These are phyloP conservation scores for Haematococcus sp. DNA, from an alignment of 139 green algal species.

Conservation along the genomic window DNA sequence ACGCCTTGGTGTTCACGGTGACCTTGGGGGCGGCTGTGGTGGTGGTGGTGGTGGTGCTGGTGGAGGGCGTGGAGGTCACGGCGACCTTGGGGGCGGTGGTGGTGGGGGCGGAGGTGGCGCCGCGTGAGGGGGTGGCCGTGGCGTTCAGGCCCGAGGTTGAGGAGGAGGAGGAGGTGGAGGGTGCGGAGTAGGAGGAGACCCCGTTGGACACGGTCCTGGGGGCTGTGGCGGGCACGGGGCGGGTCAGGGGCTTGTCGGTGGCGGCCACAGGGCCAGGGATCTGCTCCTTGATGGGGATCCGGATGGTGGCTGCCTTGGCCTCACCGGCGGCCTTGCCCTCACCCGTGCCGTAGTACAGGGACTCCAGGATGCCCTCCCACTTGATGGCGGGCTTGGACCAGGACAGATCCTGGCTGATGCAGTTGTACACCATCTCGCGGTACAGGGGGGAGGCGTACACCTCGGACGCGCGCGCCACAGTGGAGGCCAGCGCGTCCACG, in stretches of 20 bases:
- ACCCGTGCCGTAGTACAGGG: conserved; percentile 33
- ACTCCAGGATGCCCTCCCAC: conserved; percentile 88
- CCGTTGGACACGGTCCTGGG: not conserved
- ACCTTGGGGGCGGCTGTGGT: too few relatives aligned
- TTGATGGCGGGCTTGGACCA: conserved; percentile 90
- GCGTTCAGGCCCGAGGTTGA: not conserved
- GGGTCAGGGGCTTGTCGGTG: conserved; percentile 12
- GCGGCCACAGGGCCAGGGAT: conserved; percentile 29
- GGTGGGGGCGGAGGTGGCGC: too few relatives aligned
- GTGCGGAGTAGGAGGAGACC: not conserved
- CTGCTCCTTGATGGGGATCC: conserved; percentile 35
- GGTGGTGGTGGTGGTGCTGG: too few relatives aligned
- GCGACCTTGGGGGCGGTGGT: too few relatives aligned
- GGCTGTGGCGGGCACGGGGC: not conserved
- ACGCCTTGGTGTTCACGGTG: too few relatives aligned
- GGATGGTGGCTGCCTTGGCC: conserved; percentile 28
- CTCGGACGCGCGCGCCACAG: conserved; percentile 49
- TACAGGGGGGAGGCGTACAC: conserved; percentile 78
- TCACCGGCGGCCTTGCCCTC: not conserved
- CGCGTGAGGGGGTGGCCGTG: too few relatives aligned
- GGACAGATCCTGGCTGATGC: conserved; percentile 90
- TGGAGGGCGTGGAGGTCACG: too few relatives aligned
- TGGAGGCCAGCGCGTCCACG: conserved; percentile 71
- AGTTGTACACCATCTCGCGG: conserved; percentile 79
- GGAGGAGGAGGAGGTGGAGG: not conserved